Evolutionary conservation across 2,329 filamentous ascomycete species (phyloP), one percentile per base, ranked within the genome.

Genomic region (Truncatella angustata): DNA sequence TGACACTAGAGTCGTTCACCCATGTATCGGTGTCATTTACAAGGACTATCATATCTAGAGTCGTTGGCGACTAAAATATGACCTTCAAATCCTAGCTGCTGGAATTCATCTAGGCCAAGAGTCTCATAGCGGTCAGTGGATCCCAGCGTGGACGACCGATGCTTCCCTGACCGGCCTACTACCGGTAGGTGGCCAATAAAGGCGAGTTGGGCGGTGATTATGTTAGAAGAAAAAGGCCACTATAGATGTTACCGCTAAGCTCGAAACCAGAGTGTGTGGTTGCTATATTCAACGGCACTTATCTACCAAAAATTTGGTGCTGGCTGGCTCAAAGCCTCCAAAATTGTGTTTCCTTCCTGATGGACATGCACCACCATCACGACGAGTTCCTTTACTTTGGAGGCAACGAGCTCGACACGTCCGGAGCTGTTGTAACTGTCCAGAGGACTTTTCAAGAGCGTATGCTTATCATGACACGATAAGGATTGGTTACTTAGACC

Each of bases 341-440:
- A 81, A 80, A 59, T 82, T 81, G 61, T 67, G 81, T 50, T 77
- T 72, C 50, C 66, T 62, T 7, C 76, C 77, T 0, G 67, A 68
- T 0, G 77, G 75, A 51, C 79, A 81, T 5, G 52, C 61, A 11
- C 78, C 78, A 21, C 78, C 77, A 80, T 80, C 5, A 81, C 58
- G 2, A 80, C 73, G 1, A 81, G 66, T 59, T 81, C 72, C 1
- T 61, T 59, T 2, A 81, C 76, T 56, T 80, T 80, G 9, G 55
- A 50, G 1, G 63, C 54, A 20, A 80, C 55, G 2, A 81, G 70
- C 7, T 68, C 68, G 1, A 58, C 62, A 0, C 78, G 77, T 7
- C 60, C 54, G 10, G 78, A 66, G 7, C 61, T 39, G 0, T 73
- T 74, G 52, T 69, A 60, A 0, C 37, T 34, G 54, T 80, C 77